Base-by-base conservation (phyloP, 352 stramenopile species). In the Globisporangium rhizosaccharum region DNA sequence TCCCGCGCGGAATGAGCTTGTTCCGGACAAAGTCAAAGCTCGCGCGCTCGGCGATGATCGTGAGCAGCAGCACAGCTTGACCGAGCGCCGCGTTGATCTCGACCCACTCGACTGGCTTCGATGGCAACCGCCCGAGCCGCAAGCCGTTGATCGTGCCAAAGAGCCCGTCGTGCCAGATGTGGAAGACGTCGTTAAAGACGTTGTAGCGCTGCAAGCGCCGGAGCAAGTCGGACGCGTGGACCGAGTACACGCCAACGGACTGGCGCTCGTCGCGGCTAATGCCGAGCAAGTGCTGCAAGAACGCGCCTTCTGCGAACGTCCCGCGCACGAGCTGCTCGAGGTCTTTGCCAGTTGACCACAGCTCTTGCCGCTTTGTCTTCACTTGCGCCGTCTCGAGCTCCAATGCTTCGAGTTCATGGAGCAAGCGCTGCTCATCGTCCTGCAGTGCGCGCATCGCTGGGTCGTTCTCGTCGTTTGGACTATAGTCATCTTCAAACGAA, bases 101-200 rank as follows among this genome's bases (percentile, higher is more conserved):
- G 36, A 87, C 73, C 86, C 84, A 97, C 56, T 96, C 88, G 46
- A 97, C 88, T 2, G 85, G 82, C 20, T 89, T 85, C 0, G 77
- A 82, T 3, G 85, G 84, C 39, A 96, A 65, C 6, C 86, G 79
- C 10, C 89, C 89, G 33, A 97, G 80, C 1, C 88, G 81, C 9
- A 97, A 70, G 0, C 85, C 86, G 39, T 94, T 97, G 59, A 97
- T 97, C 46, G 87, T 96, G 42, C 83, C 88, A 57, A 96, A 96
- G 0, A 87, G 59, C 9, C 88, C 88, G 51, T 94, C 85, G 68
- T 96, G 90, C 89, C 89, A 97, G 53, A 96, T 96, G 65, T 93
- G 88, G 53, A 97, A 97, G 12, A 91, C 82, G 53, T 96, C 89
- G 57, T 96, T 97, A 66, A 85, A 88, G 6, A 95, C 85, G 51